A percentile compares a stretch with the other conserved stretches of the same genome.
phyloP scores from a whole-genome alignment of 257 asterid species.

The Solanum megistacrolobum region DNA sequence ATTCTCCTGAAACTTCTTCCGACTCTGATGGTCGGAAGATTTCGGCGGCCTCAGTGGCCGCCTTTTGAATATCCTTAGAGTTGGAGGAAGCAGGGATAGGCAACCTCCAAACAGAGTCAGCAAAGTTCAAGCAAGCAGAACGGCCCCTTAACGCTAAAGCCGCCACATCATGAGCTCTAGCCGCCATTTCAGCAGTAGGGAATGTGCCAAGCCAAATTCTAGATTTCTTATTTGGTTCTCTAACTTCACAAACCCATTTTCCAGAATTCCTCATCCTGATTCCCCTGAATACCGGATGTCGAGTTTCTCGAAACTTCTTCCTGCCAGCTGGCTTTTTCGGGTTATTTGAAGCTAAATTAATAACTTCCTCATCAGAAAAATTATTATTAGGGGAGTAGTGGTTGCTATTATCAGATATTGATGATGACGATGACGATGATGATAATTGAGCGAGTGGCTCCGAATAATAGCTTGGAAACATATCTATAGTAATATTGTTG shows the following conservation, averaged over 20 bases:
- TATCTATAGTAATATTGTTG: no score
- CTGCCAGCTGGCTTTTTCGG: slow-evolving; percentile 59
- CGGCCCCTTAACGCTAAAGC: slow-evolving; percentile 51
- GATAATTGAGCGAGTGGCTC: no score
- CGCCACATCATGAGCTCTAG: slow-evolving; percentile 67
- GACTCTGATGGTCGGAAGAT: slow-evolving; percentile 19
- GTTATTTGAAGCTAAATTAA: slow-evolving; percentile 40
- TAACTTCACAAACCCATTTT: slow-evolving; percentile 58
- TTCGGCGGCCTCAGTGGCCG: slow-evolving; percentile 46
- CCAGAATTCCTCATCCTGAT: slow-evolving; percentile 38
- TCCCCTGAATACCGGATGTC: slow-evolving; percentile 62
- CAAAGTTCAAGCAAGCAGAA: slow-evolving; percentile 52
- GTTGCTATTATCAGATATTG: slow-evolving; percentile 6
- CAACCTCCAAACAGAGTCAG: slow-evolving; percentile 47
- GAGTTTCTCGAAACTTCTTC: slow-evolving; percentile 52
- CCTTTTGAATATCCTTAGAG: slow-evolving; percentile 41
- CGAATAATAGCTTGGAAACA: no score
- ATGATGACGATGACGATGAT: no score
- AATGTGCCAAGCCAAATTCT: slow-evolving; percentile 75
- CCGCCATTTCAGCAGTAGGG: slow-evolving; percentile 54
- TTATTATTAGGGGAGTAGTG: not conserved
- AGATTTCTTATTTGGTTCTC: slow-evolving; percentile 51
- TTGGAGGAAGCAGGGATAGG: slow-evolving; percentile 38
- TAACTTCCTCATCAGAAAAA: slow-evolving; percentile 4
- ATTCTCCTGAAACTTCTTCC: not conserved